Evolutionary conservation across 2,329 filamentous ascomycete species (phyloP), one percentile per base, ranked within the genome.

Genomic region (Xylariales sp.): DNA sequence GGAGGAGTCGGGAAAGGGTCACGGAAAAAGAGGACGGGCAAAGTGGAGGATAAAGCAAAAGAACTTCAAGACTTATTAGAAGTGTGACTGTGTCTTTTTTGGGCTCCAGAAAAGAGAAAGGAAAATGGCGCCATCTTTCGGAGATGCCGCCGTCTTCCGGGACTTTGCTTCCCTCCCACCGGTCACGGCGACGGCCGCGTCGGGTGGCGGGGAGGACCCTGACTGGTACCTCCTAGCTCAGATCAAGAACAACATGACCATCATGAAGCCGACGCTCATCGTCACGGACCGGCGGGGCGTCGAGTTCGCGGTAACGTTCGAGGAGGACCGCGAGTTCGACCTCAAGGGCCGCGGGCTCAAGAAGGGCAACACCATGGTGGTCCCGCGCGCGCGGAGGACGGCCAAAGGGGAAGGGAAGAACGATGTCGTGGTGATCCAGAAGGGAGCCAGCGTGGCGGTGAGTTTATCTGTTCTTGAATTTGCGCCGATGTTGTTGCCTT

Each of bases 231-330:
- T 59, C 5, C 38, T 59, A 2, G 55, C 54, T 5, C 53, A 58
- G 40, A 48, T 59, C 42, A 55, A 55, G 27, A 53, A 57, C 42
- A 52, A 57, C 49, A 59, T 59, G 56, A 59, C 69, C 28, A 69
- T 74, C 46, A 72, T 61, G 15, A 66, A 71, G 44, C 69, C 70
- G 5, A 74, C 70, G 4, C 60, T 72, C 2, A 64, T 72, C 36
- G 60, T 62, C 14, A 53, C 56, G 23, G 70, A 74, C 56, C 53
- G 59, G 24, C 44, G 49, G 28, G 55, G 57, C 28, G 46, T 51
- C 15, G 56, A 65, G 23, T 72, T 72, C 45, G 69, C 69, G 3
- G 56, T 73, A 6, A 62, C 66, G 1, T 74, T 70, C 39, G 65
- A 66, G 40, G 65, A 67, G 40, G 65, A 66, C 21, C 45, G 53